Evolutionary conservation across 345 rosid species (phyloP), one percentile per base, ranked within the genome.

Genomic region (Cardamine chenopodiifolia): DNA sequence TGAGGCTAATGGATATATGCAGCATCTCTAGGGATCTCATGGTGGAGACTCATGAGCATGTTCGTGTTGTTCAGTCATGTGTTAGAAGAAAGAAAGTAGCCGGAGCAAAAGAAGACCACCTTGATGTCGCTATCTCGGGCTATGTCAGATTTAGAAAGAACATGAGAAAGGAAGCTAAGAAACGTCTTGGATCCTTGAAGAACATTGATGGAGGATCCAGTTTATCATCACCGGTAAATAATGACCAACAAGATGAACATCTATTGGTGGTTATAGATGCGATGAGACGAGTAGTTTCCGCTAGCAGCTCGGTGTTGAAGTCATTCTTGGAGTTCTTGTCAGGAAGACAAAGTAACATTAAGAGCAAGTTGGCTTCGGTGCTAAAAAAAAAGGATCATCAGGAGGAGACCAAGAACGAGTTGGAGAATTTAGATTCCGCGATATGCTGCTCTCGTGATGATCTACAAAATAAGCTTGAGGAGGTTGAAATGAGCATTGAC

Each of bases 1-100:
- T 89, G 25, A 84, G 65, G 81, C 75, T 87, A 40, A 64, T 90
- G 17, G 97, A 93, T 68, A 66, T 82, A 35, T 93, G 93, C 60
- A 82, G 81, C 13, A 78, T 80, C 23, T 76, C 87, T 4, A 83
- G 90, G 26, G 92, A 93, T 63, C 66, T 79, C 49, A 63, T 87
- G 77, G 68, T 78, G 37, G 82, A 83, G 59, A 72, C 84, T 34
- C 85, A 85, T 22, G 90, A 90, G 40, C 83, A 79, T 20, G 71
- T 82, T 61, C 89, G 74, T 54, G 80, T 61, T 10, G 88, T 90
- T 66, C 88, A 88, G 32, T 90, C 90, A 2, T 79, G 87, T 7
- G 45, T 87, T 14, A 82, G 93, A 13, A 78, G 96, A 74, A 86
- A 85, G 72, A 88, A 81, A 42, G 74, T 82, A 18, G 81, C 78